phyloP scores from a whole-genome alignment of 1,284 basidiomycete genomes.

The Cryptococcus neoformans region DNA sequence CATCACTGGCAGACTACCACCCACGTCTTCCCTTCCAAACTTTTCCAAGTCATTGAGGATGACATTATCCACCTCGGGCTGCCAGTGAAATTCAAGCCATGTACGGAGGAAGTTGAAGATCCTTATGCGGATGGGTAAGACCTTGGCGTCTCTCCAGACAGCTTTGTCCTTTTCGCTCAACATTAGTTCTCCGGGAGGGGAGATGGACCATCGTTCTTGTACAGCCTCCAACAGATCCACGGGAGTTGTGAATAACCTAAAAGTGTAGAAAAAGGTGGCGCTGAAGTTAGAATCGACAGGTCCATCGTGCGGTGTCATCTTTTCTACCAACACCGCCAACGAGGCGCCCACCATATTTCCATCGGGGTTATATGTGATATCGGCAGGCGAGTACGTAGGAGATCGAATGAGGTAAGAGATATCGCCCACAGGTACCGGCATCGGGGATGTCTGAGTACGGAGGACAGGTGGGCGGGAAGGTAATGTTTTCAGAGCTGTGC shows the following conservation, averaged over 20 bases:
- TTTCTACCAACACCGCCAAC: slow-evolving; percentile 81
- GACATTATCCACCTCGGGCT: slow-evolving; percentile 58
- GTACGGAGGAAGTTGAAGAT: slow-evolving; percentile 88
- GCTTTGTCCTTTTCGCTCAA: slow-evolving; percentile 57
- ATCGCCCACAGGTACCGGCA: slow-evolving; percentile 13
- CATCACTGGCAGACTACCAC: slow-evolving; percentile 40
- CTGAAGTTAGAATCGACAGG: slow-evolving; percentile 76
- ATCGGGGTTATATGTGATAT: slow-evolving; percentile 86
- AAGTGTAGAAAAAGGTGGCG: slow-evolving; percentile 90
- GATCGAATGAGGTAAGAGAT: slow-evolving; percentile 44
- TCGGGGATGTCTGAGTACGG: slow-evolving; percentile 9
- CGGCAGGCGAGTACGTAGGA: slow-evolving; percentile 58
- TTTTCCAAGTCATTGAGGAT: slow-evolving; percentile 46
- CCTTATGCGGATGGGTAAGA: slow-evolving; percentile 80
- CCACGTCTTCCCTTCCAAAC: slow-evolving; percentile 45
- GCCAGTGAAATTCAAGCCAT: slow-evolving; percentile 93
- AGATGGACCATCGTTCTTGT: slow-evolving; percentile 75
- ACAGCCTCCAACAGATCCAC: slow-evolving; percentile 70
- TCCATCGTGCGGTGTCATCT: slow-evolving; percentile 93
- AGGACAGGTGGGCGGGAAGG: not conserved
- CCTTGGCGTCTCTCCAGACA: slow-evolving; percentile 80
- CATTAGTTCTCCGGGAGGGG: slow-evolving; percentile 39
- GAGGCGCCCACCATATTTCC: slow-evolving; percentile 89
- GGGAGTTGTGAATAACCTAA: slow-evolving; percentile 87
- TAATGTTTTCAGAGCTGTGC: too few species aligned